Conservation (phyloP, 2,329 filamentous ascomycete species). For the Ophiostoma populinum region DNA sequence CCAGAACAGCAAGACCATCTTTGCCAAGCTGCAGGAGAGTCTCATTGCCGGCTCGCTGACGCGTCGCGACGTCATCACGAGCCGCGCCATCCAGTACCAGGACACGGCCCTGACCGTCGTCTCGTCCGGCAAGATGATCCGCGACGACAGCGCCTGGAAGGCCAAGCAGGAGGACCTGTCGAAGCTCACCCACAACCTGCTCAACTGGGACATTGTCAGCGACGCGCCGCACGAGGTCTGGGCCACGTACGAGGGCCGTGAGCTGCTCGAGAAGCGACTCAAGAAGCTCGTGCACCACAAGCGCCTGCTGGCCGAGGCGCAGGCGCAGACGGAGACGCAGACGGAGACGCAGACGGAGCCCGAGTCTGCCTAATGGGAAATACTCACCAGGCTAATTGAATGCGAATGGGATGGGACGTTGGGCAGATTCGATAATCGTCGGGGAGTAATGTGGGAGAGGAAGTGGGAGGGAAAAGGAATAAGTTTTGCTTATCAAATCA, state of each 20-base stretch:
- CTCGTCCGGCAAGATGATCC: slow-evolving; percentile 60
- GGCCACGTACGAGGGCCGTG: slow-evolving; percentile 53
- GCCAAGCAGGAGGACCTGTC: slow-evolving; percentile 72
- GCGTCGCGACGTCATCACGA: slow-evolving; percentile 63
- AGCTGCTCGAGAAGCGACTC: slow-evolving; percentile 63
- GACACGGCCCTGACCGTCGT: slow-evolving; percentile 64
- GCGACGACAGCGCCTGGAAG: slow-evolving; percentile 56
- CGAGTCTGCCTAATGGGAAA: neutral
- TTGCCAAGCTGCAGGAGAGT: slow-evolving; percentile 83
- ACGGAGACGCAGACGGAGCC: neutral
- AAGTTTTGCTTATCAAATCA: too few relatives aligned
- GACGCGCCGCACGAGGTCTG: slow-evolving; percentile 78
- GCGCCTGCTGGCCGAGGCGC: neutral
- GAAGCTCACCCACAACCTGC: slow-evolving; percentile 58
- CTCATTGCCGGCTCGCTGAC: slow-evolving; percentile 74
- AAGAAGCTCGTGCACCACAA: slow-evolving; percentile 39
- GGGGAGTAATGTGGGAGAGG: too few relatives aligned
- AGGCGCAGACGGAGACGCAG: neutral
- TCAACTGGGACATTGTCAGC: slow-evolving; percentile 74
- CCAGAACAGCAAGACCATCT: slow-evolving; percentile 69
- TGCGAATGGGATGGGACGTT: neutral
- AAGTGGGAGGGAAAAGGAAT: too few relatives aligned
- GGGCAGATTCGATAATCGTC: neutral
- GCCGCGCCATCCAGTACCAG: slow-evolving; percentile 61
- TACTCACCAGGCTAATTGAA: too few relatives aligned